A percentile compares a stretch with the other conserved stretches of the same genome.
These are phyloP conservation scores for Talaromyces sp. DNA, from an alignment of 2,329 filamentous ascomycete species.

Conservation along the genomic window DNA sequence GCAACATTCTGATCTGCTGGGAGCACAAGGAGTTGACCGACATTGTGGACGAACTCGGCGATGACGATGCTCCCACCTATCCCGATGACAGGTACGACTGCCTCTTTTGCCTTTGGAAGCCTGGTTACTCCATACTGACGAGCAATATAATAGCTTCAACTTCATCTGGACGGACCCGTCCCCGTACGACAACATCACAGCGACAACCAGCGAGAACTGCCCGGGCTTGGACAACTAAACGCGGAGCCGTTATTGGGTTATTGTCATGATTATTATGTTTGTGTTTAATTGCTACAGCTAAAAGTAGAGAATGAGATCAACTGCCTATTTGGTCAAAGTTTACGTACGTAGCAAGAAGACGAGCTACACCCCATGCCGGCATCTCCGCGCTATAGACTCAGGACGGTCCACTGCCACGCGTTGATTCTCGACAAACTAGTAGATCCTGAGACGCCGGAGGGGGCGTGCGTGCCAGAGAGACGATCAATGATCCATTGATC, in stretches of 20 bases:
- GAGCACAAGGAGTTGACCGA: slow-evolving; percentile 51
- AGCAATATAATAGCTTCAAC: slow-evolving; percentile 38
- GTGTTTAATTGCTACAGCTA: neutral
- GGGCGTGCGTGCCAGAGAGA: neutral
- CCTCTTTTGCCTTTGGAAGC: neutral
- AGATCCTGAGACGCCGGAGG: neutral
- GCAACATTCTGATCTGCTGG: slow-evolving; percentile 61
- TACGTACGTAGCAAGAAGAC: neutral
- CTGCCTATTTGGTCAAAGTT: neutral
- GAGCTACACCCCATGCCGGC: slow-evolving; percentile 51
- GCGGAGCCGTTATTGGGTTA: neutral
- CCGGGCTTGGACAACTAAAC: slow-evolving; percentile 31
- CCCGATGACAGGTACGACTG: slow-evolving; percentile 38
- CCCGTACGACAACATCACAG: slow-evolving; percentile 45
- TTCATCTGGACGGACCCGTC: slow-evolving; percentile 55
- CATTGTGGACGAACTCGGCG: slow-evolving; percentile 50
- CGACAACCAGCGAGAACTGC: slow-evolving; percentile 48
- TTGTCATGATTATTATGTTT: neutral
- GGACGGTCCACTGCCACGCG: slow-evolving; percentile 57
- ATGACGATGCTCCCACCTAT: slow-evolving; percentile 46
- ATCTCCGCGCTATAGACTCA: slow-evolving; percentile 43
- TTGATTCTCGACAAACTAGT: slow-evolving; percentile 42
- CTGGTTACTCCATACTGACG: neutral
- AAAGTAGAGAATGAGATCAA: neutral
- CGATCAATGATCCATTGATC: neutral